Percentiles rank a stretch among this genome's conserved stretches.
phyloP scores from a whole-genome alignment of 371 early-diverging fungal genomes.

The Rhizomucor miehei region DNA sequence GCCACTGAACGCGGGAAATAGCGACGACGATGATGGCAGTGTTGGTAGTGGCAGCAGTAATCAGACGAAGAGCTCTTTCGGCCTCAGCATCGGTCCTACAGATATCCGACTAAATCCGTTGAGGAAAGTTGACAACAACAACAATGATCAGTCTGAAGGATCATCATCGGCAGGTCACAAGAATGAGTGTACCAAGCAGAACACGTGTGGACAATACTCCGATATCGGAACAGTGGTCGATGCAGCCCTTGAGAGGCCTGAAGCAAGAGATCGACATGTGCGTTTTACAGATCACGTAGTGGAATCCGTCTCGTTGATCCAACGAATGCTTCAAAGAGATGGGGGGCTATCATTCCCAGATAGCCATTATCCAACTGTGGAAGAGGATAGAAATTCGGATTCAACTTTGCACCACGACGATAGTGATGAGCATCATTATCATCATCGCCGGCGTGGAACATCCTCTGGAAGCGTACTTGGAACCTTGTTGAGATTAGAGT shows the following conservation, averaged over 20 bases:
- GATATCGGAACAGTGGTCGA: constrained; percentile 17
- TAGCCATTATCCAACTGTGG: too few species aligned
- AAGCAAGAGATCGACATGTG: constrained; percentile 37
- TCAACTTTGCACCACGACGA: background rate
- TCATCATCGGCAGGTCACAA: too few species aligned
- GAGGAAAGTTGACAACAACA: too few species aligned
- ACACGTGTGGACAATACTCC: too few species aligned
- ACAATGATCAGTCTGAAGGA: too few species aligned
- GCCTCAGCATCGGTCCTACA: too few species aligned
- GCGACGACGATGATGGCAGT: too few species aligned
- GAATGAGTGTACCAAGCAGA: too few species aligned
- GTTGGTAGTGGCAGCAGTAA: too few species aligned
- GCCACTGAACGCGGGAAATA: too few species aligned
- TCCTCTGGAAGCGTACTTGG: constrained; percentile 32
- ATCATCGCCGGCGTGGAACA: background rate
- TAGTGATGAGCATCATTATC: background rate
- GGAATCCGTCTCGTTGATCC: constrained; percentile 35
- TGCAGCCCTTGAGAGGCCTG: constrained; percentile 32
- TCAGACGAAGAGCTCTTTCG: too few species aligned
- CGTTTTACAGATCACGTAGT: constrained; percentile 35
- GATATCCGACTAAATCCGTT: too few species aligned
- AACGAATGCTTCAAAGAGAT: constrained; percentile 27
- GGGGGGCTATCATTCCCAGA: background rate
- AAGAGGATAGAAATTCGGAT: background rate
- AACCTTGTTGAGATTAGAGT: constrained; percentile 35